Evolutionary conservation across 805 yeast genomes (phyloP).

Genomic region (Candida arabinofermentans): DNA sequence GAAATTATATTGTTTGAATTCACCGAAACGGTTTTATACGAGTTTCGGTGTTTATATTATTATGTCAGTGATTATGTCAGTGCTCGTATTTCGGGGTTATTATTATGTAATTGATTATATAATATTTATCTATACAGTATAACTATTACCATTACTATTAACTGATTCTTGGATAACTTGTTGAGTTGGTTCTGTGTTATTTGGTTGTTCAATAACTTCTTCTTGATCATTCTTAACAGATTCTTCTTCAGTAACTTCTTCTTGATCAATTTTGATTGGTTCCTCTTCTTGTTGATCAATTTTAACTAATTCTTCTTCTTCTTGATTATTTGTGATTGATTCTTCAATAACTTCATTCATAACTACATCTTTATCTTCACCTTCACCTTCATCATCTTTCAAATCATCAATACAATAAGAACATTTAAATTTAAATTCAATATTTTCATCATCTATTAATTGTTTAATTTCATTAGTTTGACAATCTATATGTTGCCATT

Average conservation of each 20-base stretch:
- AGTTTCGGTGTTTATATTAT: too few species aligned
- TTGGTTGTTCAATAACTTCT: too few species aligned
- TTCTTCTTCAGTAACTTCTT: neutral
- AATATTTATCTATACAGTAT: too few species aligned
- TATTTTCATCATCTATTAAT: conserved; percentile 31
- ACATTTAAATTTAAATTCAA: conserved; percentile 14
- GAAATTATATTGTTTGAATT: too few species aligned
- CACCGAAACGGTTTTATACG: too few species aligned
- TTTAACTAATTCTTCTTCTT: neutral
- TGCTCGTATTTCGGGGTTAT: too few species aligned
- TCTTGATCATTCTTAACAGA: too few species aligned
- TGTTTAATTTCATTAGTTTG: conserved; percentile 27
- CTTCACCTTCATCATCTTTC: neutral
- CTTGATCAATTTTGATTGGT: neutral
- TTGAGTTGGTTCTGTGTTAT: too few species aligned
- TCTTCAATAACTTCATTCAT: neutral
- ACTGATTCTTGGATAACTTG: too few species aligned
- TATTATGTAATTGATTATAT: too few species aligned
- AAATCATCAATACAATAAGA: conserved; percentile 8
- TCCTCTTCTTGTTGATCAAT: neutral
- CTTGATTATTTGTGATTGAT: neutral
- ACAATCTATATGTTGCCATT: conserved; percentile 38
- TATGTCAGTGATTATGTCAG: too few species aligned
- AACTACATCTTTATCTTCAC: neutral
- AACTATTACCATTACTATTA: too few species aligned